Evolutionary conservation across 2,329 filamentous ascomycete species (phyloP).

Genomic region (Cadophora luteo-olivacea): DNA sequence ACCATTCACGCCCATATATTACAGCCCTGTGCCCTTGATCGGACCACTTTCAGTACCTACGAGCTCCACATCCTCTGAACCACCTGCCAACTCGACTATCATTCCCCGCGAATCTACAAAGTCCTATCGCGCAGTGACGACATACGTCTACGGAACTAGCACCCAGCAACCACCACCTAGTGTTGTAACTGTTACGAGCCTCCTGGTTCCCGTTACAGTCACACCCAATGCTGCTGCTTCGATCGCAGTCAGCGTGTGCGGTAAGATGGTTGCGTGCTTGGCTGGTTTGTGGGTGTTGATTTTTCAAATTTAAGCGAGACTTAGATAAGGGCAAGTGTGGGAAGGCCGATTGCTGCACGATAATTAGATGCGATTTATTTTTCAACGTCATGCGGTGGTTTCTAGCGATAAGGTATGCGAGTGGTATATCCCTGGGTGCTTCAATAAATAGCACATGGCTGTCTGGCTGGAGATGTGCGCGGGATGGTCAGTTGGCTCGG

Average conservation of each 20-base stretch:
- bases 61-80: neutral
- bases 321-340: too few relatives aligned
- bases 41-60: neutral
- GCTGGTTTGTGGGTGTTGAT: neutral
- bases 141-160: neutral
- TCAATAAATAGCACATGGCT: too few relatives aligned
- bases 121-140: neutral
- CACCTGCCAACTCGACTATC: neutral
- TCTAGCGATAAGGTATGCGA: too few relatives aligned
- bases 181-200: neutral
- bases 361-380: too few relatives aligned
- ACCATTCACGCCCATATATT: neutral
- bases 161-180: neutral
- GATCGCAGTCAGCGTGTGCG: too few relatives aligned
- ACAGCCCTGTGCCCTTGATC: neutral
- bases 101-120: neutral
- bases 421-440: too few relatives aligned
- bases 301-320: neutral
- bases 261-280: neutral
- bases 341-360: too few relatives aligned
- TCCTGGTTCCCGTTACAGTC: neutral
- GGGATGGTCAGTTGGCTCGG: too few relatives aligned
- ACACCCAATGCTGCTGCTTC: neutral
- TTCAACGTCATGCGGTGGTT: too few relatives aligned
- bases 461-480: too few relatives aligned